A percentile compares a stretch with the other conserved stretches of the same genome.
Evolutionary conservation across 1,284 basidiomycete genomes (phyloP).

Genomic region (Mycena sp.): DNA sequence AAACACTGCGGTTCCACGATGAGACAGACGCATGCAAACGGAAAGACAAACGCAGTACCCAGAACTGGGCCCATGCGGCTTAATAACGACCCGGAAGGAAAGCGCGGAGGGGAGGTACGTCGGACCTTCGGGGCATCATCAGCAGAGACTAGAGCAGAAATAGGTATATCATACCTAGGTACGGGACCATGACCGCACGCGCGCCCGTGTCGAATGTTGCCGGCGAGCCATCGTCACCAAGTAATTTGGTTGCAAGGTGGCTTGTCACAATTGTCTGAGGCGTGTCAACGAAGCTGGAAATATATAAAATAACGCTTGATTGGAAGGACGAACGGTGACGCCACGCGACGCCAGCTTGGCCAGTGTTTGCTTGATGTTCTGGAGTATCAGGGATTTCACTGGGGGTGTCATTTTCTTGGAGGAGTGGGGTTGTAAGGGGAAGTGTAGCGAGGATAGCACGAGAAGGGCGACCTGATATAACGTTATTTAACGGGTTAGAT

Average conservation of each 20-base stretch:
- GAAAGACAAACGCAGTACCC: slow-evolving; percentile 17
- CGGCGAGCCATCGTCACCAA: slow-evolving; percentile 66
- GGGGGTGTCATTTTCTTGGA: slow-evolving; percentile 43
- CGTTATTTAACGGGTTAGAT: not conserved
- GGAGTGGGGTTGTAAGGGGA: slow-evolving; percentile 63
- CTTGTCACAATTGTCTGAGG: slow-evolving; percentile 69
- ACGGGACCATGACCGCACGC: slow-evolving; percentile 69
- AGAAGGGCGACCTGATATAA: slow-evolving; percentile 60
- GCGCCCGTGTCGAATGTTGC: slow-evolving; percentile 72
- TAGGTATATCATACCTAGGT: slow-evolving; percentile 56
- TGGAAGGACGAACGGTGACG: slow-evolving; percentile 55
- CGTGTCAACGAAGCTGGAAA: not conserved
- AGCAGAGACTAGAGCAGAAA: not conserved
- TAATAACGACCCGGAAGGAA: slow-evolving; percentile 26
- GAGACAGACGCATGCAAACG: not conserved
- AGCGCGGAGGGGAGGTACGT: slow-evolving; percentile 42
- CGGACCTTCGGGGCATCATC: slow-evolving; percentile 31
- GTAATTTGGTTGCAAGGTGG: slow-evolving; percentile 73
- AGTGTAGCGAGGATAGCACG: slow-evolving; percentile 72
- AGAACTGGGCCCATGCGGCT: slow-evolving; percentile 16
- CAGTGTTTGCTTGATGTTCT: slow-evolving; percentile 62
- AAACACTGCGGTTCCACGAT: slow-evolving; percentile 7
- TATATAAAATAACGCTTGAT: not conserved
- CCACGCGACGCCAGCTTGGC: slow-evolving; percentile 58
- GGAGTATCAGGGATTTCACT: slow-evolving; percentile 55